Percentiles rank a stretch among this genome's conserved stretches.
Evolutionary conservation across 1,284 basidiomycete species (phyloP).

Genomic region (Ustilago trichophora): DNA sequence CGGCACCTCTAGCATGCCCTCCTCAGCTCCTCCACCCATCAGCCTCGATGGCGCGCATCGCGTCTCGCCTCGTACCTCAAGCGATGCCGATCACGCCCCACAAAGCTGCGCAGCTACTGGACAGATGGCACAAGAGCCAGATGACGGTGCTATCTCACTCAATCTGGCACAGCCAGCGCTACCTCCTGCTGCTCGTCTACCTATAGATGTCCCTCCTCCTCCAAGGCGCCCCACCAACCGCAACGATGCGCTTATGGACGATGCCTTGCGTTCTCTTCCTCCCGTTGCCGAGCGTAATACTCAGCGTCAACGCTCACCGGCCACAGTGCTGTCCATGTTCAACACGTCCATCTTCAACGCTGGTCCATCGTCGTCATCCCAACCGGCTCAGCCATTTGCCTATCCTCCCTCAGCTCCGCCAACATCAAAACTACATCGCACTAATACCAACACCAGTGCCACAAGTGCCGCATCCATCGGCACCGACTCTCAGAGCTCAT

Average conservation of each 20-base stretch:
- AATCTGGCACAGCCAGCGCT: slow-evolving; percentile 3
- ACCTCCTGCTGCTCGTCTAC: slow-evolving; percentile 22
- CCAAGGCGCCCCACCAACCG: slow-evolving; percentile 30
- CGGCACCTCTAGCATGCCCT: too few species aligned
- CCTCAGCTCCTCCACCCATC: too few species aligned
- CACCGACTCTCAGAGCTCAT: slow-evolving; percentile 22
- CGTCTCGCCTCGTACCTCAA: not conserved
- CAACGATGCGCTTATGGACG: slow-evolving; percentile 38
- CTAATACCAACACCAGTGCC: slow-evolving; percentile 12
- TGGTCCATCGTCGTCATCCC: not conserved
- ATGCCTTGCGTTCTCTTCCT: slow-evolving; percentile 47
- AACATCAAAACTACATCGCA: slow-evolving; percentile 18
- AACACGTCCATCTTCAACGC: slow-evolving; percentile 17
- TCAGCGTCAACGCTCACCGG: slow-evolving; percentile 22
- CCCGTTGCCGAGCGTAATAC: slow-evolving; percentile 26
- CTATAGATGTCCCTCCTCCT: slow-evolving; percentile 23
- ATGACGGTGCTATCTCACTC: not conserved
- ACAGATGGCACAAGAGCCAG: not conserved
- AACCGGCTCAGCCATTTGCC: slow-evolving; percentile 11
- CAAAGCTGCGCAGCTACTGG: too few species aligned
- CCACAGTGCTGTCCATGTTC: slow-evolving; percentile 36
- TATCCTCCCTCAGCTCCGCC: slow-evolving; percentile 13
- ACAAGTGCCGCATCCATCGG: slow-evolving; percentile 6
- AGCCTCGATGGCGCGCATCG: not conserved
- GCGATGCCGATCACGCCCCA: not conserved